Evolutionary conservation across 2,329 filamentous ascomycete species (phyloP), one percentile per base, ranked within the genome.

Genomic region (Cercospora citrullina): DNA sequence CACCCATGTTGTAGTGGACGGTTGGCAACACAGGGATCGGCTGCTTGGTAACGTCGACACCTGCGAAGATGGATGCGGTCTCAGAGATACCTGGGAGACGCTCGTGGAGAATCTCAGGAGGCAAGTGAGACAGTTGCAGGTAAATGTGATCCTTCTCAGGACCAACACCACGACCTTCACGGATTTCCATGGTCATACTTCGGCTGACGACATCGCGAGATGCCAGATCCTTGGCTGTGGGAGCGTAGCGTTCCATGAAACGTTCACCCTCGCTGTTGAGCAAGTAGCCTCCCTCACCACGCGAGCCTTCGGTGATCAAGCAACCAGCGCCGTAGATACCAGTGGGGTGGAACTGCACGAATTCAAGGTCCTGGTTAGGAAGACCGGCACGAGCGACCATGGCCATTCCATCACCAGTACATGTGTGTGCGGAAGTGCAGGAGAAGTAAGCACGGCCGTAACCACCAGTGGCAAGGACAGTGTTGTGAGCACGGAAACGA

Each of bases 1-100:
- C 94, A 82, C 94, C 94, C 95, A 98, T 99, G 87, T 97, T 97
- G 88, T 99, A 99, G 87, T 99, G 94, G 74, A 97, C 94, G 55
- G 94, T 98, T 67, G 94, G 94, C 71, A 98, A 87, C 73, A 98
- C 94, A 70, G 94, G 94, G 75, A 98, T 98, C 73, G 94, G 94
- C 84, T 97, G 92, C 86, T 97, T 97, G 70, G 90, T 91, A 75
- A 99, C 94, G 81, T 99, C 95, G 76, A 99, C 94, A 84, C 95
- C 94, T 69, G 94, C 87, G 83, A 99, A 99, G 78, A 98, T 98
- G 75, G 92, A 93, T 63, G 94, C 95, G 36, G 95, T 99, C 86
- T 99, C 95, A 45, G 94, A 97, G 80, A 99, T 99, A 89, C 94
- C 94, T 66, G 94, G 94, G 69, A 99, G 90, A 86, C 95, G 93